These are phyloP conservation scores for Colletotrichum abscissum DNA, from an alignment of 2,329 filamentous ascomycete genomes.

Conservation along the genomic window DNA sequence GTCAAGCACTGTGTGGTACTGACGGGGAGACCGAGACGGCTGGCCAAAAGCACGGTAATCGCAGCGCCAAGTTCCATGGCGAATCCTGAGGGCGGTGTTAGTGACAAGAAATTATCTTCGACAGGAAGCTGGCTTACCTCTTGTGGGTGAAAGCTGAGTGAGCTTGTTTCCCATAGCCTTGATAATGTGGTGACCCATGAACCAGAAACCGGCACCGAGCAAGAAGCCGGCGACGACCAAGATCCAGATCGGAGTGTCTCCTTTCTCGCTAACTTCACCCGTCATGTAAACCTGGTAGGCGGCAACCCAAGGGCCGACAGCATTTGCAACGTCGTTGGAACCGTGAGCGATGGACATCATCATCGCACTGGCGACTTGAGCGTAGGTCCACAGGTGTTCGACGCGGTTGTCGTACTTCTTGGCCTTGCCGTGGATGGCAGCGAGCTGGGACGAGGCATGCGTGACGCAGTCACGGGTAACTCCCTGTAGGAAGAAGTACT, in stretches of 20 bases:
- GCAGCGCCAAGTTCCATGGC: constrained; percentile 53
- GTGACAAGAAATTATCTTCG: not conserved
- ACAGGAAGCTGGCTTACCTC: constrained; percentile 36
- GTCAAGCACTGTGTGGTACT: constrained; percentile 43
- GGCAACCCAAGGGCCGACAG: constrained; percentile 52
- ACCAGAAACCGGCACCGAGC: constrained; percentile 53
- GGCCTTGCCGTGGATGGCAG: constrained; percentile 43
- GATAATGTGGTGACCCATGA: constrained; percentile 53
- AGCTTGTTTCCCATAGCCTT: constrained; percentile 52
- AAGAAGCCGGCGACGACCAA: constrained; percentile 49
- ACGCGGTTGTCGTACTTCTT: constrained; percentile 56
- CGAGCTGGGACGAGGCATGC: constrained; percentile 43
- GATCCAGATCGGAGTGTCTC: constrained; percentile 52
- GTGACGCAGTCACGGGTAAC: constrained; percentile 38
- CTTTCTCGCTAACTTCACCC: constrained; percentile 43
- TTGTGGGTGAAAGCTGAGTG: constrained; percentile 50
- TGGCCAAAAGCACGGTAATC: constrained; percentile 43
- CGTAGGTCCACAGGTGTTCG: constrained; percentile 59
- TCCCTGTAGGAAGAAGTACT: constrained; percentile 39
- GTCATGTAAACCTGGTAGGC: constrained; percentile 49
- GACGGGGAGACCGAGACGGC: constrained; percentile 40
- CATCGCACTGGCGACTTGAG: constrained; percentile 52
- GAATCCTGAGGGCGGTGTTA: not conserved
- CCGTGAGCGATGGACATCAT: constrained; percentile 56
- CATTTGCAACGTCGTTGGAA: constrained; percentile 56